A percentile compares a stretch with the other conserved stretches of the same genome.
Conservation (phyloP, 2,329 filamentous ascomycete genomes). For the Exophiala lecanii-corni region DNA sequence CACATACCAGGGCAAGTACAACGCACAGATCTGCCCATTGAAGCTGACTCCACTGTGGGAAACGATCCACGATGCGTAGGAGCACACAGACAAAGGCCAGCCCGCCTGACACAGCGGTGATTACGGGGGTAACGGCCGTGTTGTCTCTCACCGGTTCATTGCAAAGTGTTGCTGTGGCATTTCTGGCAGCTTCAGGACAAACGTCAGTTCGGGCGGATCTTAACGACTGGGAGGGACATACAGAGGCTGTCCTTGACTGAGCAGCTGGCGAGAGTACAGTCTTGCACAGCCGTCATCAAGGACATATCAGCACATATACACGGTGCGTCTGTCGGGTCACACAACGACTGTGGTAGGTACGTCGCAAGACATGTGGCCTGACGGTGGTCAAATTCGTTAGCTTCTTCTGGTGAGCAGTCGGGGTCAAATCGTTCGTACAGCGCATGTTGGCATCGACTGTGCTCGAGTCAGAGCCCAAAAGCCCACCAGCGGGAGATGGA, state of each 20-base stretch:
- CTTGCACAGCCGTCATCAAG: conserved; percentile 4
- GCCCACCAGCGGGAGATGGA: conserved; percentile 3
- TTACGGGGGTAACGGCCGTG: conserved; percentile 7
- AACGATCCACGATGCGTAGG: conserved; percentile 11
- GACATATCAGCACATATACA: conserved; percentile 6
- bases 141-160: background rate
- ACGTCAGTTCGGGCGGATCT: no score
- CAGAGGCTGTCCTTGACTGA: conserved; percentile 6
- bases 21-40: conserved; percentile 15
- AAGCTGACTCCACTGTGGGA: background rate
- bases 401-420: background rate
- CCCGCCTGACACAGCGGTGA: conserved; percentile 11
- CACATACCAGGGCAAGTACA: conserved; percentile 11
- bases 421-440: conserved; percentile 4
- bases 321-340: conserved; percentile 4
- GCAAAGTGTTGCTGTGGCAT: conserved; percentile 10
- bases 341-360: conserved; percentile 6
- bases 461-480: conserved; percentile 2
- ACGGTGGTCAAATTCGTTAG: background rate
- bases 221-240: background rate
- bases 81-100: conserved; percentile 14
- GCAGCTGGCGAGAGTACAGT: conserved; percentile 5
- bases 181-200: conserved; percentile 13
- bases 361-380: conserved; percentile 6
- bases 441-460: conserved; percentile 13